Evolutionary conservation across 345 rosid species (phyloP).

Genomic region (Trapa bicornis): DNA sequence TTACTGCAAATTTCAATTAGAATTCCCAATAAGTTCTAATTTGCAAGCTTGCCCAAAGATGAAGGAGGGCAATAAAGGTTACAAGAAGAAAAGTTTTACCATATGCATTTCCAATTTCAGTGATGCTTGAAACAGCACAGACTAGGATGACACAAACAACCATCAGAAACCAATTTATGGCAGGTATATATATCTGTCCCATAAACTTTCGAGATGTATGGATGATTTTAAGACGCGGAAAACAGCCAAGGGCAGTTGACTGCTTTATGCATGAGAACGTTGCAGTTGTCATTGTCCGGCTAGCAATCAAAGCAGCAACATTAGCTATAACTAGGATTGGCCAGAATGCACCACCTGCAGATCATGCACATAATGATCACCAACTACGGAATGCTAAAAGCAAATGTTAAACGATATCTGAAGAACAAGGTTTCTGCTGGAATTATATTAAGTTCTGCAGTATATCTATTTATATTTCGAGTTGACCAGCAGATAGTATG

Average conservation of each 20-base stretch:
- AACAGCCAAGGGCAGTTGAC: slow-evolving; percentile 90
- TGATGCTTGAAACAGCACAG: slow-evolving; percentile 67
- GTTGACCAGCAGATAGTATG: not conserved
- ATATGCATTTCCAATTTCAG: slow-evolving; percentile 94
- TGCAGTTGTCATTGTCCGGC: slow-evolving; percentile 96
- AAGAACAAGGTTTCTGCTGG: slow-evolving; percentile 1
- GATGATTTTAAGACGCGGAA: slow-evolving; percentile 93
- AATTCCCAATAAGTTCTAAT: too few relatives aligned
- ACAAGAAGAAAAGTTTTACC: slow-evolving; percentile 37
- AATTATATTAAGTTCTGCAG: not conserved
- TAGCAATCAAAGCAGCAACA: slow-evolving; percentile 88
- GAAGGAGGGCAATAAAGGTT: not conserved
- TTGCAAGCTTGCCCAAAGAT: not conserved
- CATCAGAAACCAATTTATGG: slow-evolving; percentile 93
- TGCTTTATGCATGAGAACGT: slow-evolving; percentile 98
- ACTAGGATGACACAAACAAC: slow-evolving; percentile 65
- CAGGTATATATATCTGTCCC: slow-evolving; percentile 99
- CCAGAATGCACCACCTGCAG: slow-evolving; percentile 71
- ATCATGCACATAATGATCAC: too few relatives aligned
- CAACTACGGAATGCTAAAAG: too few relatives aligned
- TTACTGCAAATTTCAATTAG: not conserved
- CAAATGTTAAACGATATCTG: not conserved
- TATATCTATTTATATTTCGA: not conserved
- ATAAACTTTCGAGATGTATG: slow-evolving; percentile 98
- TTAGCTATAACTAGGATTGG: slow-evolving; percentile 74